Conservation (phyloP, 2,329 filamentous ascomycete genomes). For the Neospermospora avenae region DNA sequence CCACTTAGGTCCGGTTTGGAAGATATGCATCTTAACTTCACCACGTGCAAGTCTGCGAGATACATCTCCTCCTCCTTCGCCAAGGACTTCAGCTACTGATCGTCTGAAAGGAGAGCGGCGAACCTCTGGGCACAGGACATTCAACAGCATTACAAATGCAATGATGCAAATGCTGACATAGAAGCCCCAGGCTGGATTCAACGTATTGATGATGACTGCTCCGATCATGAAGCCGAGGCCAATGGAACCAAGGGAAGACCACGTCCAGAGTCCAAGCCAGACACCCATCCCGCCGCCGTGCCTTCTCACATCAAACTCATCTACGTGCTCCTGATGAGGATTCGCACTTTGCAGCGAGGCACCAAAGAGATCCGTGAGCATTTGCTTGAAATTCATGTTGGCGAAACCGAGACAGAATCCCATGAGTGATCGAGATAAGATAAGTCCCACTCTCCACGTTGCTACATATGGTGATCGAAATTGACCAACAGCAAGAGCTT, state of each 20-base stretch:
- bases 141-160: constrained; percentile 62
- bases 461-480: constrained; percentile 53
- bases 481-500: constrained; percentile 62
- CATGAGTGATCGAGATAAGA: constrained; percentile 62
- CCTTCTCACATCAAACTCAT: constrained; percentile 64
- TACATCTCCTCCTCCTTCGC: constrained; percentile 46
- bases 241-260: constrained; percentile 71
- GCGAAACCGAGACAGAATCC: constrained; percentile 70
- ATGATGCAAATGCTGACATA: constrained; percentile 69
- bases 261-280: constrained; percentile 78
- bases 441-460: constrained; percentile 56
- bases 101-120: constrained; percentile 65
- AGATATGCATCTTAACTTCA: constrained; percentile 73
- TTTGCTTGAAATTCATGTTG: constrained; percentile 72
- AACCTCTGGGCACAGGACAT: constrained; percentile 69
- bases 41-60: constrained; percentile 63
- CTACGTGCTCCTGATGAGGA: constrained; percentile 69
- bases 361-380: constrained; percentile 71
- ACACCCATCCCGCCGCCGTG: constrained; percentile 76
- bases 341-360: constrained; percentile 69
- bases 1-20: constrained; percentile 68
- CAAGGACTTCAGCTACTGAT: constrained; percentile 63
- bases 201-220: constrained; percentile 61
- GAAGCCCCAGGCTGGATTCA: constrained; percentile 70
- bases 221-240: constrained; percentile 70